Evolutionary conservation across 2,329 filamentous ascomycete species (phyloP).

Genomic region (Fusarium nisikadoi): DNA sequence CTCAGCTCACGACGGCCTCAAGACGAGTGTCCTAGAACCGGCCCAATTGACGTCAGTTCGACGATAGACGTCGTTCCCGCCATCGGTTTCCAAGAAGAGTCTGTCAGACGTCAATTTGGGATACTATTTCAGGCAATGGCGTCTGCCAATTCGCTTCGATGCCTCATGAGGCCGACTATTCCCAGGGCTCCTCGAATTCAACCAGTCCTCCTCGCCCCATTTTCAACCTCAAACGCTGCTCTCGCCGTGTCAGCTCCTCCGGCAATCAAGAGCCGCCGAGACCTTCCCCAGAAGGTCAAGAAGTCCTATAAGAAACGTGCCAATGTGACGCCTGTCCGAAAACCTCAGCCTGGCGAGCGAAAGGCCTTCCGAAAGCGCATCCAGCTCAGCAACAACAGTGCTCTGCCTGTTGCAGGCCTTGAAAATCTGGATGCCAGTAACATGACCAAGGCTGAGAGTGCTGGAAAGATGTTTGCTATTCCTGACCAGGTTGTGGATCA

Average conservation of each 20-base stretch:
- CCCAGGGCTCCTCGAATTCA: conserved; percentile 49
- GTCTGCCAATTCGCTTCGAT: conserved; percentile 55
- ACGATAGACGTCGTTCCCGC: conserved; percentile 27
- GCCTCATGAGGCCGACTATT: conserved; percentile 53
- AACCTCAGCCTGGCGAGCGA: conserved; percentile 80
- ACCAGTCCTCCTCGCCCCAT: conserved; percentile 51
- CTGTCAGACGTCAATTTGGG: neutral
- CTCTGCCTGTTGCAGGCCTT: conserved; percentile 78
- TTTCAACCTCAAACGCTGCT: conserved; percentile 51
- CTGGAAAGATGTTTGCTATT: conserved; percentile 76
- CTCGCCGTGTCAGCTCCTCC: conserved; percentile 46
- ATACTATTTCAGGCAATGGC: conserved; percentile 48
- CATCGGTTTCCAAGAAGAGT: conserved; percentile 9
- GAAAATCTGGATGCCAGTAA: conserved; percentile 67
- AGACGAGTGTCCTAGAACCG: conserved; percentile 39
- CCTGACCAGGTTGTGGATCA: conserved; percentile 78
- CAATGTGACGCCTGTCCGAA: conserved; percentile 58
- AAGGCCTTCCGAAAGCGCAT: conserved; percentile 90
- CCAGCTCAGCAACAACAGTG: conserved; percentile 93
- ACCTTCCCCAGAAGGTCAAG: conserved; percentile 53
- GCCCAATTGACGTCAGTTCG: conserved; percentile 47
- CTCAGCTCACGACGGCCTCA: conserved; percentile 40
- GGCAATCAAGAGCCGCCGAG: conserved; percentile 50
- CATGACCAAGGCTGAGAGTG: conserved; percentile 63
- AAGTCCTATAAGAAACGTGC: conserved; percentile 64